These are phyloP conservation scores for Syzygium aqueum DNA, from an alignment of 345 rosid species.

Conservation along the genomic window DNA sequence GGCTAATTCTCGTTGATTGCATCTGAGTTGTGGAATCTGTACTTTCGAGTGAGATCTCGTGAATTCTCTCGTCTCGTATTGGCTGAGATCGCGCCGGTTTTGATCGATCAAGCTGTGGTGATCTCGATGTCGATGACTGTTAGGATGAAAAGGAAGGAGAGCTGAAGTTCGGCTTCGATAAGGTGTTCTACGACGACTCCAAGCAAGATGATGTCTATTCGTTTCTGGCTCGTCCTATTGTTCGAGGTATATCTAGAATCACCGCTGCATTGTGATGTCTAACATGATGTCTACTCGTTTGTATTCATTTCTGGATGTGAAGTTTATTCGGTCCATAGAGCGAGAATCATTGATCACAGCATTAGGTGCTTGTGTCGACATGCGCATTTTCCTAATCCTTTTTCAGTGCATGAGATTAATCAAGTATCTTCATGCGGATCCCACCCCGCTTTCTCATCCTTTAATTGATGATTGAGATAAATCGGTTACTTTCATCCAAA, in stretches of 20 bases:
- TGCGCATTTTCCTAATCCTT: not conserved
- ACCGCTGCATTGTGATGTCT: not conserved
- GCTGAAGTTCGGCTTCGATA: slow-evolving; percentile 51
- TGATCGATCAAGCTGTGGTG: not conserved
- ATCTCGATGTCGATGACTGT: not conserved
- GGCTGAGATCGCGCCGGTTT: not conserved
- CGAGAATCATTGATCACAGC: not conserved
- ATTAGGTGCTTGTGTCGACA: not conserved
- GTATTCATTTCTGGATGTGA: not conserved
- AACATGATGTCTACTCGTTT: no score
- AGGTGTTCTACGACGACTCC: slow-evolving; percentile 60
- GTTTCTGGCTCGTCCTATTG: slow-evolving; percentile 69
- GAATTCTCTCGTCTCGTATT: no score
- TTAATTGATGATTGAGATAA: not conserved
- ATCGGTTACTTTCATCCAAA: not conserved
- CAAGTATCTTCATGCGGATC: not conserved
- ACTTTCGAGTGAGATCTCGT: no score
- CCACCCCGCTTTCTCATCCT: no score
- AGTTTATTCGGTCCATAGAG: not conserved
- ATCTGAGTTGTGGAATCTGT: no score
- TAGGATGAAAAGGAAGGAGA: slow-evolving; percentile 88
- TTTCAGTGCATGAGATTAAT: not conserved
- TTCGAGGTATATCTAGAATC: slow-evolving; percentile 35
- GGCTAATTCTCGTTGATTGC: no score
- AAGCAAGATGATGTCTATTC: slow-evolving; percentile 56